Conservation (phyloP, 768 basidiomycete genomes). For the Peribolospora kevripleyi region DNA sequence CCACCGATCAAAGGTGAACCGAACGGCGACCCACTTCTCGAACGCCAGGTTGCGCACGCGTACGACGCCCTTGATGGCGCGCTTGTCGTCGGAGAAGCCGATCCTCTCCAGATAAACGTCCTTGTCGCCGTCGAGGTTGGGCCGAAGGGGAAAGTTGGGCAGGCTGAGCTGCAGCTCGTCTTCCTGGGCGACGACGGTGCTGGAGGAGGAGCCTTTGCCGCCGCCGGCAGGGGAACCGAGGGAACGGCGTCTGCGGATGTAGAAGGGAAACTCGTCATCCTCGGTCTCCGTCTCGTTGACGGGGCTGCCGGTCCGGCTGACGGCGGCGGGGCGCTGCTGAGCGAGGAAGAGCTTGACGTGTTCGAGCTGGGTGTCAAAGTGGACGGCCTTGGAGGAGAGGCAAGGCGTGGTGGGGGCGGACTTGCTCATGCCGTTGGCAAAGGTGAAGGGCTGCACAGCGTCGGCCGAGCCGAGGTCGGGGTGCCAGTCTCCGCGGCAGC, state of each 20-base stretch:
- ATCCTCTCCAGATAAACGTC: slow-evolving; percentile 24
- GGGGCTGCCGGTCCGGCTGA: slow-evolving; percentile 72
- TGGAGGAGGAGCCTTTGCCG: slow-evolving; percentile 18
- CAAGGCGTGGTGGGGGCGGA: slow-evolving; percentile 59
- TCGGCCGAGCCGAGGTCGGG: slow-evolving; percentile 25
- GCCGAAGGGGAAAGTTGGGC: slow-evolving; percentile 38
- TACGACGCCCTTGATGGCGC: slow-evolving; percentile 42
- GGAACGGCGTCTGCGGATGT: slow-evolving; percentile 17
- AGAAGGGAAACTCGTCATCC: slow-evolving; percentile 18
- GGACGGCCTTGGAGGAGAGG: slow-evolving; percentile 53
- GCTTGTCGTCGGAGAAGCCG: slow-evolving; percentile 22
- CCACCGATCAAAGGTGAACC: slow-evolving; percentile 88
- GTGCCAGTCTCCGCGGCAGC: slow-evolving; percentile 31
- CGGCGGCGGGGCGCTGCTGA: slow-evolving; percentile 82
- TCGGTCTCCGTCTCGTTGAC: slow-evolving; percentile 28
- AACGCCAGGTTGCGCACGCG: slow-evolving; percentile 67
- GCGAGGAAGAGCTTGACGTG: slow-evolving; percentile 85
- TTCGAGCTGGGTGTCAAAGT: slow-evolving; percentile 77
- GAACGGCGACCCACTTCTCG: slow-evolving; percentile 60
- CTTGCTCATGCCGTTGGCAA: slow-evolving; percentile 13
- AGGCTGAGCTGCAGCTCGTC: slow-evolving; percentile 34
- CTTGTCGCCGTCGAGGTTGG: slow-evolving; percentile 12
- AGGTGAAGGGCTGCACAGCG: slow-evolving; percentile 1
- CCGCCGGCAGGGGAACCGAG: slow-evolving; percentile 10
- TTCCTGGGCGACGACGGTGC: slow-evolving; percentile 18